Base-by-base conservation (phyloP, 345 rosid genomes). In the Melaleuca quinquenervia region DNA sequence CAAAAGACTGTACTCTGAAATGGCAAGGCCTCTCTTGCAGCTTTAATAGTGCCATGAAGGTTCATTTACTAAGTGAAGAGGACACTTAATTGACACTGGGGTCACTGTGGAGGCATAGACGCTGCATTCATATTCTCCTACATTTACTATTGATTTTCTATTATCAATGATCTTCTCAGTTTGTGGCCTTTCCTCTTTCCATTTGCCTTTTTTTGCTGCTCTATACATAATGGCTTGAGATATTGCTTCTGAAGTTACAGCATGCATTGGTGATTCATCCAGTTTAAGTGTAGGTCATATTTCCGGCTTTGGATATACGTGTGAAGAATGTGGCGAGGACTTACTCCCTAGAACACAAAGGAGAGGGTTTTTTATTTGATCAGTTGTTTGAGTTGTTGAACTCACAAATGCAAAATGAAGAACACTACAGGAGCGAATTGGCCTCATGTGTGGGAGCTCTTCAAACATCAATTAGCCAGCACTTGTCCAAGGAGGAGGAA, bases 401-500 rank as follows among this genome's bases (percentile, higher is more conserved):
- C 85, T 87, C 24, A 84, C 86, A 87, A 76, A 74, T 75, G 85
- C 78, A 70, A 70, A 70, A 70, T 70, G 93, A 93, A 85, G 93
- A 93, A 84, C 89, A 90, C 49, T 94, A 92, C 89, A 91, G 91
- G 27, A 92, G 88, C 91, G 89, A 92, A 89, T 87, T 94, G 87
- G 96, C 95, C 58, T 91, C 95, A 84, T 90, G 90, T 62, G 91
- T 95, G 15, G 91, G 93, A 86, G 93, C 93, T 55, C 93, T 94
- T 86, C 93, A 86, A 86, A 94, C 93, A 80, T 93, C 96, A 84
- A 86, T 94, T 84, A 90, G 89, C 90, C 95, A 94, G 90, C 96
- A 94, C 87, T 88, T 94, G 93, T 92, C 93, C 41, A 94, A 94
- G 90, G 96, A 94, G 90, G 94, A 93, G 90, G 92, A 92, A 86